Evolutionary conservation across 73 alveolate genomes (phyloP).

Genomic region (Uronychia setigera): DNA sequence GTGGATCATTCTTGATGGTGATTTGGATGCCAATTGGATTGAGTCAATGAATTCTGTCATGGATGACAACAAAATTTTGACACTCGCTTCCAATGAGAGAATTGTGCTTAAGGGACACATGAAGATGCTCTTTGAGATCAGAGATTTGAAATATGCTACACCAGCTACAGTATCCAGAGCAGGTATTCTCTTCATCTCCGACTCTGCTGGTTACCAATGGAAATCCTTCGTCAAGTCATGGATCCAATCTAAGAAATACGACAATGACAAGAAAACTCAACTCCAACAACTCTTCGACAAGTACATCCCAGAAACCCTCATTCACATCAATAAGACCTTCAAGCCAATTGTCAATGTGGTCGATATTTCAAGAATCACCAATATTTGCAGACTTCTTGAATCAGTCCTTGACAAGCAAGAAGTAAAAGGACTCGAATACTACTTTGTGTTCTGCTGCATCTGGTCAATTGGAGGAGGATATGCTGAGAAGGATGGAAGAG

Average conservation of each 20-base stretch:
- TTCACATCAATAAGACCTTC: conserved; percentile 86
- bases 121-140: conserved; percentile 99
- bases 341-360: conserved; percentile 90
- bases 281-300: conserved; percentile 80
- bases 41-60: conserved; percentile 99
- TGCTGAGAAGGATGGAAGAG: conserved; percentile 98
- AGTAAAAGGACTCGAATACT: conserved; percentile 89
- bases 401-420: conserved; percentile 95
- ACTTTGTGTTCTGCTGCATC: conserved; percentile 97
- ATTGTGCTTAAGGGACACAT: conserved; percentile 99
- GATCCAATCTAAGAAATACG: conserved; percentile 54
- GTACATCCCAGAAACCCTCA: conserved; percentile 81
- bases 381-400: conserved; percentile 95
- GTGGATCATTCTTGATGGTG: conserved; percentile 99
- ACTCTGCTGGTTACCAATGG: conserved; percentile 77
- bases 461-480: conserved; percentile 99
- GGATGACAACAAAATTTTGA: conserved; percentile 99
- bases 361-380: conserved; percentile 91
- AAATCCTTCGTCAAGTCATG: conserved; percentile 72
- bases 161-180: conserved; percentile 99
- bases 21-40: conserved; percentile 99
- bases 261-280: conserved; percentile 69
- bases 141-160: conserved; percentile 99
- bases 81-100: conserved; percentile 99
- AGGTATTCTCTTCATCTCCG: conserved; percentile 98